These are phyloP conservation scores for Paramarasmius palmivorus DNA, from an alignment of 1,284 basidiomycete genomes.

Conservation along the genomic window DNA sequence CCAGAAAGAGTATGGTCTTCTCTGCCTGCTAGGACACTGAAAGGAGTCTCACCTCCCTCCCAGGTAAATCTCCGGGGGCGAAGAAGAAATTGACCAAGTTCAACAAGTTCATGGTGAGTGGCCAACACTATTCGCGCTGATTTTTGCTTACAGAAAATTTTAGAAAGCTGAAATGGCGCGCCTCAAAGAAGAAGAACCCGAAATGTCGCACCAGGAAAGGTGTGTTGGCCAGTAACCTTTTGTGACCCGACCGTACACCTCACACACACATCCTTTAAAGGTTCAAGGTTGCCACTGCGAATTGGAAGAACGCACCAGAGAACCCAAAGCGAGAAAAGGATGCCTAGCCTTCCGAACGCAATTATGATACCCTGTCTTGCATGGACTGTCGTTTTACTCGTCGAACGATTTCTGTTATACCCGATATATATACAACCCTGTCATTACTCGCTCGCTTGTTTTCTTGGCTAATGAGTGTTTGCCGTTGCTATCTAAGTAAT, in stretches of 20 bases:
- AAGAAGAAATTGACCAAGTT: conserved; percentile 61
- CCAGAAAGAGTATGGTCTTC: no score
- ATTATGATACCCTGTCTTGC: no score
- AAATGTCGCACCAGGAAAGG: conserved; percentile 72
- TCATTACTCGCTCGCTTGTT: no score
- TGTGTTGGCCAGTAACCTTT: conserved; percentile 26
- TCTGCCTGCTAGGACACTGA: background rate
- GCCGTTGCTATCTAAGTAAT: no score
- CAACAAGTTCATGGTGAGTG: conserved; percentile 73
- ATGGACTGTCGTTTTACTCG: no score
- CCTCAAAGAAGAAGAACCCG: conserved; percentile 57
- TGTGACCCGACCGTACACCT: conserved; percentile 4
- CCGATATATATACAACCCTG: no score
- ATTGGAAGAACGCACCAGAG: conserved; percentile 75
- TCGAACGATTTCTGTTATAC: background rate
- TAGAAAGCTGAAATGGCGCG: background rate
- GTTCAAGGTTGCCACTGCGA: conserved; percentile 72
- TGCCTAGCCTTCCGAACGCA: conserved; percentile 5
- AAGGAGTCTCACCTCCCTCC: background rate
- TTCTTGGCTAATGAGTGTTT: no score
- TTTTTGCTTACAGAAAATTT: background rate
- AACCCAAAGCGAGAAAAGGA: conserved; percentile 45
- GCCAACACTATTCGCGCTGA: background rate
- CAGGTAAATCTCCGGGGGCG: conserved; percentile 25
- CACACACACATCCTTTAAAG: conserved; percentile 32